Base-by-base conservation (phyloP, 1,284 basidiomycete genomes). In the Puccinia triticina region DNA sequence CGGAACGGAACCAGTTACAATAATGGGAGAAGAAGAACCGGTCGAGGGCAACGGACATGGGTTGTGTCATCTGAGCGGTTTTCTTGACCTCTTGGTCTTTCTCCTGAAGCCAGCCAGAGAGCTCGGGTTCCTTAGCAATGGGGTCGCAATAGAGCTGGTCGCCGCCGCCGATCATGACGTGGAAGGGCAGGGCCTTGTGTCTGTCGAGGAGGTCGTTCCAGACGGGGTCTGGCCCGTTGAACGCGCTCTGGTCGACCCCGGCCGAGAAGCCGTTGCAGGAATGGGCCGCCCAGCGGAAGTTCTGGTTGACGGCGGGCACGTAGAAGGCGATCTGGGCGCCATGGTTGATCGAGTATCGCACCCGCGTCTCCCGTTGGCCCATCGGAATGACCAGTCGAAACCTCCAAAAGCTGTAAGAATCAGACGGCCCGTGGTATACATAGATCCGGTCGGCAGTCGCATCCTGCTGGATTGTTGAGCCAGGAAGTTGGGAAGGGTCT, bases 251-350 rank as follows among this genome's bases (percentile, higher is more conserved):
- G 85, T 90, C 88, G 71, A 89, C 89, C 64, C 88, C 88, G 12
- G 87, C 85, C 18, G 88, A 89, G 87, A 90, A 90, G 26, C 90
- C 90, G 83, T 90, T 90, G 86, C 90, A 90, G 79, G 93, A 94
- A 88, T 96, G 92, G 11, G 92, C 90, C 16, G 94, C 93, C 93
- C 94, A 95, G 84, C 93, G 90, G 91, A 99, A 92, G 86, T 98
- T 96, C 87, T 96, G 92, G 26, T 90, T 89, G 40, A 90, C 87
- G 1, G 92, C 93, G 0, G 96, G 96, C 18, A 98, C 92, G 85
- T 91, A 92, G 87, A 99, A 99, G 59, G 91, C 90, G 82, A 94
- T 89, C 80, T 91, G 90, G 78, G 92, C 91, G 0, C 95, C 93
- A 34, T 90, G 14, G 73, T 87, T 87, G 83, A 88, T 84, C 55